Conservation (phyloP, 2,329 filamentous ascomycete species). For the Paecilomyces fulvus region DNA sequence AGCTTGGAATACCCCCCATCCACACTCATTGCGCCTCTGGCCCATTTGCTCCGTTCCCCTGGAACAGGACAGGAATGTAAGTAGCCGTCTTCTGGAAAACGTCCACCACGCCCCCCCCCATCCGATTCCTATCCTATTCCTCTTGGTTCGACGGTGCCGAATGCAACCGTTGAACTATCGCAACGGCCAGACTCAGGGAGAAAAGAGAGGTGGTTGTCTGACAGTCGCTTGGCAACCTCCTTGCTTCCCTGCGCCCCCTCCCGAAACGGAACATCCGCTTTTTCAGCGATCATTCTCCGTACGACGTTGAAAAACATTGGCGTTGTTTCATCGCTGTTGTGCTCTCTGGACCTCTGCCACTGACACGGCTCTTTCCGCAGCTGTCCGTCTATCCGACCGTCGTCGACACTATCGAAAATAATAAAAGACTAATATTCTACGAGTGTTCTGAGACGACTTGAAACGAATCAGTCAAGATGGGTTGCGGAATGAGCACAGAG, state of each 20-base stretch:
- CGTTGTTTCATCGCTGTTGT: background rate
- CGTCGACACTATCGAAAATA: background rate
- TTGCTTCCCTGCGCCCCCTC: background rate
- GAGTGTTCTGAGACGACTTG: background rate
- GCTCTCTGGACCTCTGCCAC: background rate
- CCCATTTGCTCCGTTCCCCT: background rate
- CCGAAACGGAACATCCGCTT: background rate
- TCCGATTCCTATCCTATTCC: background rate
- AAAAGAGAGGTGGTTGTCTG: background rate
- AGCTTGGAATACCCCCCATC: background rate
- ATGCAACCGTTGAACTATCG: background rate
- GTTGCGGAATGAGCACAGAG: constrained; percentile 99
- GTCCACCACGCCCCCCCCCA: background rate
- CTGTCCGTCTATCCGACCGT: background rate
- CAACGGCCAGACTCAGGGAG: background rate
- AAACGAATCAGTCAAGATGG: constrained; percentile 62
- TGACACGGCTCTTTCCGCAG: background rate
- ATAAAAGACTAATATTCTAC: background rate
- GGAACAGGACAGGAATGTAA: background rate
- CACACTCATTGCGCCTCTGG: background rate
- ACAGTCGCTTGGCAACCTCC: background rate
- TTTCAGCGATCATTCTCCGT: background rate
- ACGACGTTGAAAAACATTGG: background rate
- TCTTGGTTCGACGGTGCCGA: background rate
- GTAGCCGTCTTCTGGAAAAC: background rate